Base-by-base conservation (phyloP, 2,329 filamentous ascomycete genomes). In the Chaetoscypha palmicola region DNA sequence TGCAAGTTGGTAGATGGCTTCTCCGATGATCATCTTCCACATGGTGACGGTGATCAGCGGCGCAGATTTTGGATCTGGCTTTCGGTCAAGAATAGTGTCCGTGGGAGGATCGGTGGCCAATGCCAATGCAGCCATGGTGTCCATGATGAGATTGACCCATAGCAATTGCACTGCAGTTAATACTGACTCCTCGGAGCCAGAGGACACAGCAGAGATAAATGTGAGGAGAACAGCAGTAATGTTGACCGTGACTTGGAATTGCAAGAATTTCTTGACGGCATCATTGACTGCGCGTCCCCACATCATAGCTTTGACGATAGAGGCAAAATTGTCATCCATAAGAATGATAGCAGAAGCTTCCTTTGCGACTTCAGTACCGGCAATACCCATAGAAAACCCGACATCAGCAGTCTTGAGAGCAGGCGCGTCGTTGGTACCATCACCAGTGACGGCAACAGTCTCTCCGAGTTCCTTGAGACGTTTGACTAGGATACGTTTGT, bases 21-120 rank as follows among this genome's bases (percentile, higher is more conserved):
- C 89, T 2, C 90, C 91, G 34, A 95, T 75, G 50, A 97, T 96
- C 91, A 97, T 97, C 73, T 97, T 97, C 91, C 91, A 94, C 91
- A 97, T 97, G 14, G 84, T 90, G 24, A 83, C 71, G 1, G 89
- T 94, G 56, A 97, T 92, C 4, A 91, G 70, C 1, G 83, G 73
- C 5, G 83, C 81, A 22, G 77, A 81, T 59, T 88, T 89, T 2
- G 80, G 75, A 46, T 86, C 79, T 1, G 86, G 86, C 59, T 85
- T 85, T 28, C 84, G 76, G 49, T 85, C 67, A n/a, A 87, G 69
- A 45, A 86, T 79, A 50, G 73, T 77, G 48, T 74, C 72, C 1
- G 77, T 82, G 0, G 83, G 83, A n/a, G 81, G 79, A 62, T 86
- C 83, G 2, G 82, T 86, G 3, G 82, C 82, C 35, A 86, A 72